Percentiles rank a stretch among this genome's conserved stretches.
Conservation (phyloP, 1,284 basidiomycete genomes). For the Microbotryomycetes sp. region DNA sequence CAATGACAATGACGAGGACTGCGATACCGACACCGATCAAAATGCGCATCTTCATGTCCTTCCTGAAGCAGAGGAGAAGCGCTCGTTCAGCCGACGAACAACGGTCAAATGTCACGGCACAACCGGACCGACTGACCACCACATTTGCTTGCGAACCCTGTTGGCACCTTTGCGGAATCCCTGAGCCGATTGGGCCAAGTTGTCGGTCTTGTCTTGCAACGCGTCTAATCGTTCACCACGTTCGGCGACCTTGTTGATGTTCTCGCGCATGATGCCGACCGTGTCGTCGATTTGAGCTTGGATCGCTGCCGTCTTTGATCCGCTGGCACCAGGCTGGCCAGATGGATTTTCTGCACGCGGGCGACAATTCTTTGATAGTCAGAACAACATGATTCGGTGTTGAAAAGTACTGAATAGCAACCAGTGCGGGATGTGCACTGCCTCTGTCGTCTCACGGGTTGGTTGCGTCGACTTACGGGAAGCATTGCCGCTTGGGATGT, state of each 20-base stretch:
- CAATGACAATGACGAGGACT: conserved; percentile 85
- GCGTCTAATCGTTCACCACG: conserved; percentile 89
- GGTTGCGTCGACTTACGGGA: not conserved
- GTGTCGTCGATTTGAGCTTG: conserved; percentile 92
- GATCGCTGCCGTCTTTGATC: conserved; percentile 70
- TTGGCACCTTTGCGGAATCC: conserved; percentile 96
- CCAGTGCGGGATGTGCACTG: too few species aligned
- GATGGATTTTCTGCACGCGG: not conserved
- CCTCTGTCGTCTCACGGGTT: not conserved
- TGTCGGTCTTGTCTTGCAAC: conserved; percentile 97
- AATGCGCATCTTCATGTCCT: conserved; percentile 95
- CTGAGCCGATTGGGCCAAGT: conserved; percentile 95
- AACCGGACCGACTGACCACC: conserved; percentile 37
- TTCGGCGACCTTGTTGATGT: conserved; percentile 93
- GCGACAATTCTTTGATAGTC: not conserved
- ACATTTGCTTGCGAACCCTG: conserved; percentile 90
- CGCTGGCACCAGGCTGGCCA: not conserved
- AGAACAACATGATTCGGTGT: not conserved
- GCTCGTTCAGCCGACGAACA: not conserved
- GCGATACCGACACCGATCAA: conserved; percentile 80
- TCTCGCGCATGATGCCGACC: conserved; percentile 94
- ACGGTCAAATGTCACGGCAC: not conserved
- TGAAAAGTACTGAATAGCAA: not conserved
- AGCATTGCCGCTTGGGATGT: conserved; percentile 70
- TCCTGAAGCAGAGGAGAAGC: conserved; percentile 55